These are phyloP conservation scores for Leccinum longicurvipes DNA, from an alignment of 768 basidiomycete species.

Conservation along the genomic window DNA sequence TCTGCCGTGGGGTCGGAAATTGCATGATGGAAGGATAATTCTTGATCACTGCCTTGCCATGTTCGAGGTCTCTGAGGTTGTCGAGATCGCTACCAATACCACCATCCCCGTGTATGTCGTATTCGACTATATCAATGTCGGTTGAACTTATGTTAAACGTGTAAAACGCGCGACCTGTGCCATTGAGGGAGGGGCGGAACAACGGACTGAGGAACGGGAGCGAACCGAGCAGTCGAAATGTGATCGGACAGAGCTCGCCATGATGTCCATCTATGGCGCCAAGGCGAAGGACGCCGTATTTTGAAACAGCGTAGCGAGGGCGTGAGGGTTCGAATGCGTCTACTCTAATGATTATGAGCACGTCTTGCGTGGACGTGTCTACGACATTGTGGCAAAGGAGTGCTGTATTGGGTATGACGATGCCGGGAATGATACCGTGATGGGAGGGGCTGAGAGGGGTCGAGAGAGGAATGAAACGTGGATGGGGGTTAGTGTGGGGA, in stretches of 20 bases:
- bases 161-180: conserved; percentile 12
- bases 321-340: background rate
- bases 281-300: conserved; percentile 12
- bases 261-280: background rate
- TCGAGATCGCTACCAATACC: background rate
- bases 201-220: background rate
- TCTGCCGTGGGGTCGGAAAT: background rate
- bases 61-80: background rate
- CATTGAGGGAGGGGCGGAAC: conserved; percentile 16
- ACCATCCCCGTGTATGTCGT: background rate
- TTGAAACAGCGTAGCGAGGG: background rate
- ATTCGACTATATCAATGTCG: conserved; percentile 12
- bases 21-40: conserved; percentile 7
- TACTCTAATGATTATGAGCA: conserved; percentile 7
- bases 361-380: conserved; percentile 8
- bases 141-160: background rate
- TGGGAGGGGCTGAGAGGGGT: conserved; percentile 10
- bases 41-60: background rate
- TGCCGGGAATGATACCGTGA: conserved; percentile 1
- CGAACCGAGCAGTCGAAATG: conserved; percentile 4
- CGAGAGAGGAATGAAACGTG: background rate
- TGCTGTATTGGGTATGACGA: background rate
- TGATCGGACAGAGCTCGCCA: conserved; percentile 4
- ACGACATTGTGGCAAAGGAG: conserved; percentile 14
- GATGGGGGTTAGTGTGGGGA: background rate